Base-by-base conservation (phyloP, 768 basidiomycete species). In the Chiua virens region DNA sequence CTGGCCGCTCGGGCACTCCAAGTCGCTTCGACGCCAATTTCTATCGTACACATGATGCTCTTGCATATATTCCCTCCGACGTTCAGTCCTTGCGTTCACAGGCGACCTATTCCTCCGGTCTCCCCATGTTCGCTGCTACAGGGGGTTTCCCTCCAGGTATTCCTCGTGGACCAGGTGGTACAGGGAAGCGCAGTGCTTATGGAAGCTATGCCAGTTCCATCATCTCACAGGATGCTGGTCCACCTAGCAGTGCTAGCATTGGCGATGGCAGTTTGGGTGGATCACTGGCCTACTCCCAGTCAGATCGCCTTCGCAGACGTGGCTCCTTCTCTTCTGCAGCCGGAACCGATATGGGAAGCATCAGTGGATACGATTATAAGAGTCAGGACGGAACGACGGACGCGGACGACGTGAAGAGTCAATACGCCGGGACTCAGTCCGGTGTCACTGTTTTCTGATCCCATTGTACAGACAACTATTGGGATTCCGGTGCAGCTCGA, bases 31-130 rank as follows among this genome's bases (percentile, higher is more conserved):
- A 98, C 69, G 80, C 94, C 39, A 86, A 87, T 65, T 98, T 97
- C 77, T 98, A 94, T 71, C 85, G 94, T 52, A 92, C 92, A 1
- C 94, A 98, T 70, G 95, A 98, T 65, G 85, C 94, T 0, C 79
- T 95, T 47, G 87, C 89, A 6, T 95, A 95, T 68, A 96, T 98
- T 57, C 93, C 94, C 2, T 92, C 92, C 7, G 97, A 98, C 65
- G 90, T 86, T 21, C 96, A 97, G 66, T 98, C 96, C 4, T 81
- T 98, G 41, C 87, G 93, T 48, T 98, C 96, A 3, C 97, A 99
- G 69, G 95, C 96, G 0, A 94, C 92, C 0, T 95, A 97, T 65
- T 89, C 94, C 3, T 93, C 94, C 10, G 91, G 92, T 22, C 75
- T 96, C 27, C 94, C 93, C 15, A 82, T 90, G 78, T 95, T 94